Percentiles rank a stretch among this genome's conserved stretches.
These are phyloP conservation scores for Ulmus americana DNA, from an alignment of 331 rosid species.

Conservation along the genomic window DNA sequence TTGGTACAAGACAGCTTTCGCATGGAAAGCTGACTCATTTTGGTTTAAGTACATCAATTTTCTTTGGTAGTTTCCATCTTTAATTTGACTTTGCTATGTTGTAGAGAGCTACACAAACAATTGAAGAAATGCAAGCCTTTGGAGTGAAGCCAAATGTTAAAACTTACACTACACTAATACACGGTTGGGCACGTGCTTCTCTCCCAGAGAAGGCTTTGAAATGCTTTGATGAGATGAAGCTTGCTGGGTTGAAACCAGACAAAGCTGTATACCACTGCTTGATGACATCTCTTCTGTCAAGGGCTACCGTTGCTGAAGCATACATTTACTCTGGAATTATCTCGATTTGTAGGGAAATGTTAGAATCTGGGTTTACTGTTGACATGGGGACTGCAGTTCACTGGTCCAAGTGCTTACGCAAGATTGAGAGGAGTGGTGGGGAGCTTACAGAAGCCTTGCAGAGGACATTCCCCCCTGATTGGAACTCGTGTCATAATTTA, in stretches of 20 bases:
- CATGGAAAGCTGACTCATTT: background rate
- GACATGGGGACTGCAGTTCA: slow-evolving; percentile 98
- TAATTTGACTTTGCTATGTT: slow-evolving; percentile 8
- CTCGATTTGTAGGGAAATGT: slow-evolving; percentile 69
- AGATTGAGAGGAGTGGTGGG: slow-evolving; percentile 82
- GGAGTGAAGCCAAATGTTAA: slow-evolving; percentile 83
- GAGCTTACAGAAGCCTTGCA: slow-evolving; percentile 86
- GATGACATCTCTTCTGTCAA: slow-evolving; percentile 83
- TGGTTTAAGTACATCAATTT: background rate
- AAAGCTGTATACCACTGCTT: slow-evolving; percentile 92
- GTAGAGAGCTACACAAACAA: slow-evolving; percentile 67
- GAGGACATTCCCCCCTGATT: slow-evolving; percentile 90
- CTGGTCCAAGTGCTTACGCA: slow-evolving; percentile 79
- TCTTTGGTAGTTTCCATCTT: background rate
- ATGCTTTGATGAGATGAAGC: slow-evolving; percentile 82
- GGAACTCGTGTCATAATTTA: slow-evolving; percentile 50
- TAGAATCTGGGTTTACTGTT: slow-evolving; percentile 58
- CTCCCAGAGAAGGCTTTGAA: slow-evolving; percentile 82
- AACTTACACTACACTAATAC: slow-evolving; percentile 81
- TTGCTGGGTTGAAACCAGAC: slow-evolving; percentile 76
- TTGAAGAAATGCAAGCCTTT: slow-evolving; percentile 63
- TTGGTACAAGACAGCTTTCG: background rate
- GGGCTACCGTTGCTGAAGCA: slow-evolving; percentile 76
- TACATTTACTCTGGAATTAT: slow-evolving; percentile 57
- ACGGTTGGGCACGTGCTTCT: slow-evolving; percentile 96